Evolutionary conservation across 257 asterid species (phyloP).

Genomic region (Fraxinus excelsior): DNA sequence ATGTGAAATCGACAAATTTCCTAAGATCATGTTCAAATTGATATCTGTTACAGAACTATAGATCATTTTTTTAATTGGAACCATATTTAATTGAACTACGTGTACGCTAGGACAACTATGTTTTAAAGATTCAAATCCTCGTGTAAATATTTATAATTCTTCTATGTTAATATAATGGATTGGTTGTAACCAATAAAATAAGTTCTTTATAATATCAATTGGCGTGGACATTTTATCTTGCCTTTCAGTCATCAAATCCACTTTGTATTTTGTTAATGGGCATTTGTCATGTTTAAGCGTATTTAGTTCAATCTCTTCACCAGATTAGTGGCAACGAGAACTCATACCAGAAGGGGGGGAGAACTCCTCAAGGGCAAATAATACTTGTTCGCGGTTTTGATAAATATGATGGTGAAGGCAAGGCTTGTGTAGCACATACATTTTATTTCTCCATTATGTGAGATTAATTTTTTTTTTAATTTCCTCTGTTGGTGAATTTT

Average conservation of each 20-base stretch:
- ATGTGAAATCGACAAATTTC: not conserved
- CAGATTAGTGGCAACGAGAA: conserved; percentile 60
- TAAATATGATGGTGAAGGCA: conserved; percentile 43
- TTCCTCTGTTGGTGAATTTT: not conserved
- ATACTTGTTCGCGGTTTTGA: conserved; percentile 72
- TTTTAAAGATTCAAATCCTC: not conserved
- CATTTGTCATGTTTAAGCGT: conserved; percentile 26
- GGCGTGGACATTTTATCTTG: no score
- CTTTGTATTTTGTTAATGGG: conserved; percentile 20
- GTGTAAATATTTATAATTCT: no score
- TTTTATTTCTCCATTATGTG: not conserved
- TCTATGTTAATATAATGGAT: no score
- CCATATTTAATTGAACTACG: not conserved
- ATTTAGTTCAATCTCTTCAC: conserved; percentile 28
- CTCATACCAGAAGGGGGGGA: conserved; percentile 48
- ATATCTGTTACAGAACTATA: not conserved
- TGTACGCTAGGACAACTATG: not conserved
- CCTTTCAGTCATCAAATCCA: no score
- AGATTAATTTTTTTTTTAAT: not conserved
- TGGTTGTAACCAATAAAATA: no score
- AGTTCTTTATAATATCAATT: no score
- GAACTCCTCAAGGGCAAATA: conserved; percentile 45
- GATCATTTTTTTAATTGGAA: not conserved
- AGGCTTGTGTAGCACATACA: conserved; percentile 36
- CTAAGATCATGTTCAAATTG: not conserved